These are phyloP conservation scores for Zygosaccharomyces rouxii DNA, from an alignment of 805 yeast genomes.

Conservation along the genomic window DNA sequence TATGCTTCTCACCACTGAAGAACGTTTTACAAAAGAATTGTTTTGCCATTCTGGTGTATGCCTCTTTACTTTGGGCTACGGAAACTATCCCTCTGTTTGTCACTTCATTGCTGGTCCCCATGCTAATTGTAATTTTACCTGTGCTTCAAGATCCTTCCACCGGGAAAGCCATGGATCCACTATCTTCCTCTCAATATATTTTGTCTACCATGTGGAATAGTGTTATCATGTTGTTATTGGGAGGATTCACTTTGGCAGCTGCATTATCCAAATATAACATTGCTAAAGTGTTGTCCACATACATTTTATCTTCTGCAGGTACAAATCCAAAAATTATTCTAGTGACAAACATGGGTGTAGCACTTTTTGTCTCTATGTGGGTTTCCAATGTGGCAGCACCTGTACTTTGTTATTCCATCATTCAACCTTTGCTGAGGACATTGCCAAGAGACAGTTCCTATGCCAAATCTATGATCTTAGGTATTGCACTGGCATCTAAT, in stretches of 20 bases:
- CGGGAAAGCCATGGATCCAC: slow-evolving; percentile 48
- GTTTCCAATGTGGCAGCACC: slow-evolving; percentile 97
- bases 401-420: slow-evolving; percentile 82
- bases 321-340: slow-evolving; percentile 76
- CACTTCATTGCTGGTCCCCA: slow-evolving; percentile 79
- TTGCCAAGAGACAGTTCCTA: slow-evolving; percentile 74
- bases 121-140: slow-evolving; percentile 67
- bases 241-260: slow-evolving; percentile 94
- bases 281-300: slow-evolving; percentile 80
- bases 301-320: slow-evolving; percentile 77
- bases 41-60: slow-evolving; percentile 73
- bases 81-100: slow-evolving; percentile 80
- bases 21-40: slow-evolving; percentile 68
- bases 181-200: slow-evolving; percentile 64
- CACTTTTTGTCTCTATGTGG: slow-evolving; percentile 88
- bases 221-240: slow-evolving; percentile 80
- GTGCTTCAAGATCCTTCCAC: slow-evolving; percentile 57
- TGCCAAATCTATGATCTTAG: slow-evolving; percentile 79
- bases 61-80: slow-evolving; percentile 92
- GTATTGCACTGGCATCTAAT: slow-evolving; percentile 89
- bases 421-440: slow-evolving; percentile 84
- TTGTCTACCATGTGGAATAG: slow-evolving; percentile 93
- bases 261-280: slow-evolving; percentile 87
- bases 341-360: slow-evolving; percentile 78
- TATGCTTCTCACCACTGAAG: slow-evolving; percentile 49